phyloP scores from a whole-genome alignment of 2,329 filamentous ascomycete species.

The Monilinia laxa region DNA sequence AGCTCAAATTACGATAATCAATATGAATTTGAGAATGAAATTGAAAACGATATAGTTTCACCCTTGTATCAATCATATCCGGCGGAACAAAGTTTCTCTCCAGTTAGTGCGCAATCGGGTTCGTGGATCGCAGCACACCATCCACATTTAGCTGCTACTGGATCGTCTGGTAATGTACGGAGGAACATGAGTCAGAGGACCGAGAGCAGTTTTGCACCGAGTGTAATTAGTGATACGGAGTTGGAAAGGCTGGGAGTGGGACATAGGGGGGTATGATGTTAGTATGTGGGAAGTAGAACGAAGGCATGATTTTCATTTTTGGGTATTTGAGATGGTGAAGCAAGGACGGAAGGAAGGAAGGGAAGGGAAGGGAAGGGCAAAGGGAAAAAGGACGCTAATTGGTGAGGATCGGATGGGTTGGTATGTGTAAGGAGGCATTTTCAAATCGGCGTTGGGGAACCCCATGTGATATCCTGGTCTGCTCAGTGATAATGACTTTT shows the following conservation, averaged over 20 bases:
- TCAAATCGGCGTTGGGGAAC: conserved; percentile 47
- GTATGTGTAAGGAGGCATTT: conserved; percentile 37
- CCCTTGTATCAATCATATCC: neutral
- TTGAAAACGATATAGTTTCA: neutral
- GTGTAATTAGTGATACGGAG: conserved; percentile 33
- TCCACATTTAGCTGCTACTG: neutral
- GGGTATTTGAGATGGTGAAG: neutral
- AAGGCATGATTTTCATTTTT: conserved; percentile 6
- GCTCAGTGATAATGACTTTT: conserved; percentile 7
- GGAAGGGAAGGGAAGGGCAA: no score
- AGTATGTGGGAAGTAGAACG: neutral
- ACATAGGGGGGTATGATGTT: neutral
- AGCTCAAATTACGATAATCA: conserved; percentile 4
- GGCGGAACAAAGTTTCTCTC: neutral
- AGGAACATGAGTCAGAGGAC: conserved; percentile 31
- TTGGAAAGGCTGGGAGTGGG: conserved; percentile 34
- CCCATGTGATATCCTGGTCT: conserved; percentile 38
- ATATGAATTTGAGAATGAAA: conserved; percentile 2
- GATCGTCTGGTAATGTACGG: neutral
- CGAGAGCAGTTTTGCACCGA: conserved; percentile 29
- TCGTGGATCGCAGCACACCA: conserved; percentile 2
- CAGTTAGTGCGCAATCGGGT: neutral
- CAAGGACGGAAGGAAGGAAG: neutral
- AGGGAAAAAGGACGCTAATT: conserved; percentile 38
- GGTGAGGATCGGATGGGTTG: conserved; percentile 39